Evolutionary conservation across 1,284 basidiomycete species (phyloP), one percentile per base, ranked within the genome.

Genomic region (Papiliotrema laurentii): DNA sequence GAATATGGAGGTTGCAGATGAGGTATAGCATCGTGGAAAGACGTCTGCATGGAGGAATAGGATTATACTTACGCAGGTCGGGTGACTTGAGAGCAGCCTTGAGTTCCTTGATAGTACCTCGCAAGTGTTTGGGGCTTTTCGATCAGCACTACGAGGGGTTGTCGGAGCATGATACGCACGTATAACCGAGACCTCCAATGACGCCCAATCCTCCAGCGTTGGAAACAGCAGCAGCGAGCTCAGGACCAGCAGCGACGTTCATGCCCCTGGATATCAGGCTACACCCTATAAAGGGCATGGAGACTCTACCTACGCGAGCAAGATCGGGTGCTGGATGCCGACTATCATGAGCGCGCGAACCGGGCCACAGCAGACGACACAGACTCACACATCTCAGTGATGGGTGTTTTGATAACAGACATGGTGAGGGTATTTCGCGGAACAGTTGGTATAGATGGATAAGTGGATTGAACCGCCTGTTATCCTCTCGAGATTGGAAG

Each of bases 171-270:
- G 26, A 35, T n/a, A 58, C 53, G 83, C 77, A 85, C 28, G 87
- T 87, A 63, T 85, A 87, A 1, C 87, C 85, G 26, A 88, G 76
- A 47, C 89, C 89, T 45, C 89, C 89, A 55, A 93, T 87, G 50
- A 91, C 87, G 52, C 89, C 89, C 28, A 93, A 66, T 43, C 89
- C 89, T 39, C 87, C 87, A 43, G 87, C 89, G 62, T 91, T 92
- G 7, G 73, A 71, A 11, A 73, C 71, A 33, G 87, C 89, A 39
- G 89, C 89, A 18, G 87, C 76, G 18, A 91, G 80, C 68, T 88
- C 86, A 18, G 89, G 87, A 16, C 89, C 89, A 42, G 89, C 86
- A 31, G 87, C 87, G 18, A 88, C 85, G 64, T 90, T 89, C 88
- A 90, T 89, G 18, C 87, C 85, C 75, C 63, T 63, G 46, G 5